Percentiles rank a stretch among this genome's conserved stretches.
These are phyloP conservation scores for Ogataea neopini DNA, from an alignment of 805 yeast genomes.

Conservation along the genomic window DNA sequence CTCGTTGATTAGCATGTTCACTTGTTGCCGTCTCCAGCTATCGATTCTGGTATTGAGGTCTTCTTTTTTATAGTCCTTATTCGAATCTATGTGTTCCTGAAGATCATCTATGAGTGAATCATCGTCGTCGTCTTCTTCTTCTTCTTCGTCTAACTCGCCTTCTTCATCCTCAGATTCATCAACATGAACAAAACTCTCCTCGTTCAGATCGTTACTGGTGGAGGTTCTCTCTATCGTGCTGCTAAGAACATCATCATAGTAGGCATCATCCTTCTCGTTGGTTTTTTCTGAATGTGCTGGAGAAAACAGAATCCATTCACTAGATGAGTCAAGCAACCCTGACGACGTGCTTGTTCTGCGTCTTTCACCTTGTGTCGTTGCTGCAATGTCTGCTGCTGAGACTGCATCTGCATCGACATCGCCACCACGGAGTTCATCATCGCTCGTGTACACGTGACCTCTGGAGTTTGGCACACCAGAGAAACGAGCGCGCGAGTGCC, in stretches of 20 bases:
- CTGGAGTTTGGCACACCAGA: not conserved
- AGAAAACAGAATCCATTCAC: constrained; percentile 36
- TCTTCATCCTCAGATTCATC: constrained; percentile 14
- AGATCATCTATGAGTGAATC: constrained; percentile 33
- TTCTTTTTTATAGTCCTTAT: constrained; percentile 19
- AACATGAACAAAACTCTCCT: constrained; percentile 23
- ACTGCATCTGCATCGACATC: not conserved
- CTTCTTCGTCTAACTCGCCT: constrained; percentile 18
- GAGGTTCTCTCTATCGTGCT: constrained; percentile 21
- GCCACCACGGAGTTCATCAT: constrained; percentile 2
- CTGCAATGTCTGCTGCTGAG: not conserved
- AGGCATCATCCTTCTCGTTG: constrained; percentile 14
- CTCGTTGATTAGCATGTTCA: constrained; percentile 26
- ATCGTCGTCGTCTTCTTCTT: constrained; percentile 28
- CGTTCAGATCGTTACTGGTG: constrained; percentile 13
- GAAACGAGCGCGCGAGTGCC: not conserved
- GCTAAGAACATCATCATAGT: constrained; percentile 30
- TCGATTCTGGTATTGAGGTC: constrained; percentile 33
- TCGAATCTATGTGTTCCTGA: constrained; percentile 22
- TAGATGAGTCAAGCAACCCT: constrained; percentile 22
- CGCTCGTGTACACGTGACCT: constrained; percentile 1
- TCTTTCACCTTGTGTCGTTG: not conserved
- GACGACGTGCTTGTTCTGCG: constrained; percentile 14
- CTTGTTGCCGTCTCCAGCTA: constrained; percentile 34
- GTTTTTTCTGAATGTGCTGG: constrained; percentile 23